A percentile compares a stretch with the other conserved stretches of the same genome.
Evolutionary conservation across 202 grass and related monocot species (phyloP).

Genomic region (Carex sylvatica): DNA sequence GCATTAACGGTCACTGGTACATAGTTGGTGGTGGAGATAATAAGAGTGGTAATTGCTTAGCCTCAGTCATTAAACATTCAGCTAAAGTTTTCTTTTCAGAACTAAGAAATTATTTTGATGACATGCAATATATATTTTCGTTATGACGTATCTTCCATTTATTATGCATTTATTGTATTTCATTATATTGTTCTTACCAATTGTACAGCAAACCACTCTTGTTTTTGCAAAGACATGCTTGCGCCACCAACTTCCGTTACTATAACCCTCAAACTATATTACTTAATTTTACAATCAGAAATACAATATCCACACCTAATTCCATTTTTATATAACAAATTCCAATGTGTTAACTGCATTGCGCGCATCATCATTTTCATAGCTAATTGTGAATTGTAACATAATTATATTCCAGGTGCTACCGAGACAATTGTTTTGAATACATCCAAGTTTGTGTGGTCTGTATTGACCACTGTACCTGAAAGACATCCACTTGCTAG

Average conservation of each 20-base stretch:
- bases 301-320: background rate
- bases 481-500: constrained; percentile 80
- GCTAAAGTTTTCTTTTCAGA: background rate
- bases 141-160: background rate
- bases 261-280: background rate
- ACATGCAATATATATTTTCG: background rate
- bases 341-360: background rate
- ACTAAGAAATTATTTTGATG: background rate
- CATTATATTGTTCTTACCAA: background rate
- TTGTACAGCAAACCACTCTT: background rate
- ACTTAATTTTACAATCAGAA: background rate
- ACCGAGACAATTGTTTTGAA: constrained; percentile 79
- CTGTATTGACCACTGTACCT: constrained; percentile 58
- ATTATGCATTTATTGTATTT: background rate
- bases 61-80: constrained; percentile 1
- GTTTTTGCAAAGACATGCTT: background rate
- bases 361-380: constrained; percentile 1
- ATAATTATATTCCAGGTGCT: constrained; percentile 50
- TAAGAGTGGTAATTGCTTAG: constrained; percentile 59
- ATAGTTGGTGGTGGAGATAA: constrained; percentile 99
- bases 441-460: constrained; percentile 87
- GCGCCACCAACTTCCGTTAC: background rate
- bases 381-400: background rate
- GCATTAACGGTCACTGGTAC: constrained; percentile 81
- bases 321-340: background rate